Base-by-base conservation (phyloP, 23 red algal genomes). In the Cyanidiococcus yangmingshanensis region DNA sequence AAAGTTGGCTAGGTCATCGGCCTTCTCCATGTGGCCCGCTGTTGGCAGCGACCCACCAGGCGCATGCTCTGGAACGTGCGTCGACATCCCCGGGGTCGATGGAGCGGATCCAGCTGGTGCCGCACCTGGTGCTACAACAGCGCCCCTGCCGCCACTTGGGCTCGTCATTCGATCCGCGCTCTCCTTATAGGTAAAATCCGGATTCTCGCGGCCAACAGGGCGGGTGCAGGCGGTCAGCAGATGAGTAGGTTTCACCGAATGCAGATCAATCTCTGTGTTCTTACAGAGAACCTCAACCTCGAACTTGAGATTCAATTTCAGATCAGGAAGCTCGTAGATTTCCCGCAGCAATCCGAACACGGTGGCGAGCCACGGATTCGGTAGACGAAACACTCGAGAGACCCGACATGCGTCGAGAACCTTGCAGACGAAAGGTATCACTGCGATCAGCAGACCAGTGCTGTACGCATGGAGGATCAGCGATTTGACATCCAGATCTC, bases 271-370 rank as follows among this genome's bases (percentile, higher is more conserved):
- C 0, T 68, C 58, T 1, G 90, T 57, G 41, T 78, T 80, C 68
- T 97, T 97, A 31, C 78, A 90, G 35, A 97, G 74, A n/a, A 91
- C 74, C 59, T 85, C 84, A 0, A 97, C 57, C 77, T 97, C 93
- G 76, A 97, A 97, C 86, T 91, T 90, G 36, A 97, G 50, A 59
- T 91, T 91, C 1, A 97, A 80, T 75, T 97, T 97, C 30, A 97
- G 76, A 77, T 97, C 93, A n/a, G 86, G 74, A 34, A 90, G 34
- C n/a, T 67, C 59, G 59, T 91, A 91, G 58, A 97, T 79, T 80
- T 97, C 93, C 41, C 87, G 87, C 50, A 97, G 87, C 32, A 97
- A 51, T 71, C 87, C 77, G 0, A 97, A 41, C 7, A 97, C 84
- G 41, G 87, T 85, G 17, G 68, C 59, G 51, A 97, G 40, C 93